Base-by-base conservation (phyloP, 2,329 filamentous ascomycete genomes). In the Grosmannia penicillata region DNA sequence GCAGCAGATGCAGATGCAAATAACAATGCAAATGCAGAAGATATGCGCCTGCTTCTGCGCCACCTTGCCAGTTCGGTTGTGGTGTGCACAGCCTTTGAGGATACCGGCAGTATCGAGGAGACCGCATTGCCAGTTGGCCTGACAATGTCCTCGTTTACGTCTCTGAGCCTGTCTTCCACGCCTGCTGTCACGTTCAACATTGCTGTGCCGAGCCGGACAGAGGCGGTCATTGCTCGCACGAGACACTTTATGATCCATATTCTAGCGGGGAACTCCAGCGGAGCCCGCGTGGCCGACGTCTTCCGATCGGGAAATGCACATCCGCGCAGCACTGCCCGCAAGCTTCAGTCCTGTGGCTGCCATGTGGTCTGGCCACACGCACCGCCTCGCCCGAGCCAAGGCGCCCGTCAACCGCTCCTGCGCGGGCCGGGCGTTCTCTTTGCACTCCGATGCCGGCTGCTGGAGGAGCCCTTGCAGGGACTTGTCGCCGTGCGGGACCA, bases 131-230 rank as follows among this genome's bases (percentile, higher is more conserved):
- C 60, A 64, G 41, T 46, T 24, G 71, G 63, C 34, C 70, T 75
- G 63, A 75, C 72, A 24, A 70, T 74, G 59, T 75, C 72, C 7
- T 74, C 70, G 3, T 66, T 76, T 44, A 70, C 70, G 3, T 72
- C 69, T 0, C 54, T 76, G 21, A 62, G 66, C 14, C 58, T 75
- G 15, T 46, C 50, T n/a, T 70, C 70, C 0, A 59, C 54, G 21
- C 70, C 70, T 1, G 56, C 69, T 10, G 54, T 76, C 7, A 66
- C 63, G 1, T 75, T 76, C 58, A 75, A 75, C 54, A 60, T 75
- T 35, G 62, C 62, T 19, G 60, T 65, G 22, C 71, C 71, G 17
- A 73, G 68, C 50, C 62, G 66, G 11, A 75, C 71, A 11, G 57
- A 71, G 19, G 61, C 68, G 41, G 70, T 70, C 8, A 60, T 76